Evolutionary conservation across 257 asterid species (phyloP).

Genomic region (Rubia yunnanensis): DNA sequence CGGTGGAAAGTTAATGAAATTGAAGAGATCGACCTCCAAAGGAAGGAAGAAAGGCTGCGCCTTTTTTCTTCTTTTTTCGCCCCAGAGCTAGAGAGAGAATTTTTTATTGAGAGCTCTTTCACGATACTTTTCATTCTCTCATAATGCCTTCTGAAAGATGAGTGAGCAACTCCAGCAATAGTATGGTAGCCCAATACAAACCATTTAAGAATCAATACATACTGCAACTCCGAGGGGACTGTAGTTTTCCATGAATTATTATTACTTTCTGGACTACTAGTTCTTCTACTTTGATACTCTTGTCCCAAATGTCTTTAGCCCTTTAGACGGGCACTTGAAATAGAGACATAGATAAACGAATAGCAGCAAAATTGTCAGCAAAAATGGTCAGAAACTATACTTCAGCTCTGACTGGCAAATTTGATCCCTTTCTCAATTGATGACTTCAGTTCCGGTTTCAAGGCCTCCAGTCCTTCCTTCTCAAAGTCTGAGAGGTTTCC

Average conservation of each 20-base stretch:
- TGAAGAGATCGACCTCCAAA: no score
- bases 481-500: slow-evolving; percentile 54
- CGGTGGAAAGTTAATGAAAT: no score
- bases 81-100: no score
- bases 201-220: not conserved
- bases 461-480: slow-evolving; percentile 69
- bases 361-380: slow-evolving; percentile 21
- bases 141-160: no score
- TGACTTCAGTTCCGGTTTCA: slow-evolving; percentile 47
- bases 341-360: not conserved
- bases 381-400: not conserved
- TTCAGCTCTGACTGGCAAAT: slow-evolving; percentile 39
- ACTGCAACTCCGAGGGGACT: not conserved
- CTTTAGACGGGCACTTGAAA: not conserved
- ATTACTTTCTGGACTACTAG: slow-evolving; percentile 9
- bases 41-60: no score
- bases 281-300: slow-evolving; percentile 4
- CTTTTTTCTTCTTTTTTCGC: no score
- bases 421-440: slow-evolving; percentile 73
- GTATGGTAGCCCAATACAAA: not conserved
- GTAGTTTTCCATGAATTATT: slow-evolving; percentile 11
- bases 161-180: not conserved
- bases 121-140: no score
- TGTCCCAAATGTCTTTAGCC: not conserved
- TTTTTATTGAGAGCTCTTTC: no score